Percentiles rank a stretch among this genome's conserved stretches.
phyloP scores from a whole-genome alignment of 2,329 filamentous ascomycete genomes.

The Spiromastix sp. region DNA sequence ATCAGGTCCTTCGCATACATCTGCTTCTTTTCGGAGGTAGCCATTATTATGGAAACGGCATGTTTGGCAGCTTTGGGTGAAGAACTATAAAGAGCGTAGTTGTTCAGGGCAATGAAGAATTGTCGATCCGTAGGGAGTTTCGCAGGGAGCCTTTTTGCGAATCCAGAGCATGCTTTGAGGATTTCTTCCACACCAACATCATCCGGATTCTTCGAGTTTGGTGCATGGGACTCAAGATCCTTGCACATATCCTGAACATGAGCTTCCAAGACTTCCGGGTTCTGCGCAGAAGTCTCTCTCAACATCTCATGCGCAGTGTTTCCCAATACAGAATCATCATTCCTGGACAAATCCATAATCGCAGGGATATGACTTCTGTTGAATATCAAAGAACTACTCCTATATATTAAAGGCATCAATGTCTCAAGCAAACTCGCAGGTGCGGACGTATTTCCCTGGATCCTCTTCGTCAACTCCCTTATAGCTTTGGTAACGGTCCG shows the following conservation, averaged over 20 bases:
- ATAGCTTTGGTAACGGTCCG: constrained; percentile 82
- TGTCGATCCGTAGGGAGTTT: constrained; percentile 75
- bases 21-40: constrained; percentile 65
- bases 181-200: constrained; percentile 74
- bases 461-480: constrained; percentile 75
- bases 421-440: constrained; percentile 62
- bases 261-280: constrained; percentile 83
- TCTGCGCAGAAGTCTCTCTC: constrained; percentile 81
- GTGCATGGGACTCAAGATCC: constrained; percentile 70
- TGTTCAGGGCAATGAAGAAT: constrained; percentile 69
- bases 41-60: constrained; percentile 80
- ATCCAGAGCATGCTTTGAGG: constrained; percentile 86
- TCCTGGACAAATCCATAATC: constrained; percentile 79
- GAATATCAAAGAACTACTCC: constrained; percentile 74
- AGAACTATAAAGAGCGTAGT: constrained; percentile 71
- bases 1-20: constrained; percentile 79
- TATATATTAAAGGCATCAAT: constrained; percentile 70
- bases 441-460: constrained; percentile 52
- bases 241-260: constrained; percentile 88
- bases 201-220: constrained; percentile 56
- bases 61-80: constrained; percentile 84
- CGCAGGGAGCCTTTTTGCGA: constrained; percentile 72
- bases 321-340: constrained; percentile 68
- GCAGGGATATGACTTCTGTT: constrained; percentile 88
- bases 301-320: constrained; percentile 76